Evolutionary conservation across 2,329 filamentous ascomycete species (phyloP), one percentile per base, ranked within the genome.

Genomic region (Aspergillus oerlinghausenensis): DNA sequence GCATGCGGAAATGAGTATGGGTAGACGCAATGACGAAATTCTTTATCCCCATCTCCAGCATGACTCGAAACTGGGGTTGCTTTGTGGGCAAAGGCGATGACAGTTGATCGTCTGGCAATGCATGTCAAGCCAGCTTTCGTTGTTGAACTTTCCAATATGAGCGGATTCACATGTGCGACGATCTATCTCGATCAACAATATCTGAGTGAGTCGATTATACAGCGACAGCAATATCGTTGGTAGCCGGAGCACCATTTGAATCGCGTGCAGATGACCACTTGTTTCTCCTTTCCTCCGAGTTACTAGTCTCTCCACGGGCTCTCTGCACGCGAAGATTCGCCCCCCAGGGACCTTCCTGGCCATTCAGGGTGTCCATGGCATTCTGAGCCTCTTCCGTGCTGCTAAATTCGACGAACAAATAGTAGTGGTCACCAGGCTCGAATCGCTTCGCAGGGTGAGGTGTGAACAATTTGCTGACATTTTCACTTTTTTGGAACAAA

Each of bases 351-450:
- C 74, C 72, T 50, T 71, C 65, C 50, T 67, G 63, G 3, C 75
- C 74, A 47, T 75, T 71, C 47, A 84, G 58, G 1, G 72, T 72
- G 7, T 75, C 65, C 56, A 83, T 76, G 23, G 84, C 85, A 9
- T 71, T 70, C 35, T 78, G 70, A 0, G 83, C 83, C 59, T 87
- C 81, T 52, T 84, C 79, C 0, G 73, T 67, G 5, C 77, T 82
- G 50, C 74, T 75, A 55, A 88, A 80, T 63, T 88, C 84, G n/a
- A 88, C 82, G 57, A 88, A 88, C 63, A 84, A 83, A 70, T 84
- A 88, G 71, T 87, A 82, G 65, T 84, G 79, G 60, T 83, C 80
- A 29, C 82, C 83, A 0, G 77, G 74, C 43, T 77, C 75, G n/a
- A 75, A 69, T 26, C 74, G 75, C 56, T 79, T 86, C 65, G 72